Base-by-base conservation (phyloP, 306 rosid genomes). In the Dalbergia cochinchinensis region DNA sequence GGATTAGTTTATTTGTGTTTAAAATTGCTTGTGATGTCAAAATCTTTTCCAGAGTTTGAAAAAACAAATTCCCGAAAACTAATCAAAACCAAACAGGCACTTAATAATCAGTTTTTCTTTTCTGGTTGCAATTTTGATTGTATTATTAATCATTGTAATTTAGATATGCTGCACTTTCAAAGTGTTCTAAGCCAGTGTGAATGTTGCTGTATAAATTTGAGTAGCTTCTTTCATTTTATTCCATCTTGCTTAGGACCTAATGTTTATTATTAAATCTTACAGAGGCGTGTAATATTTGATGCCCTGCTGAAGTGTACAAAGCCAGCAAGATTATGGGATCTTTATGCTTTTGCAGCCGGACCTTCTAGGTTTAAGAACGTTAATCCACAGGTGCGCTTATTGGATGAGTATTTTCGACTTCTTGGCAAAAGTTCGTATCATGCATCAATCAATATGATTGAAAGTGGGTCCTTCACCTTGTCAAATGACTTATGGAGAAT, bases 401-500 rank as follows among this genome's bases (percentile, higher is more conserved):
- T 95, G 66, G 88, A 88, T 72, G 99, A 95, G 85, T 95, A 95
- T 83, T 87, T 89, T 78, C 98, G 99, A 80, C 99, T 95, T 80
- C 97, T 95, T 89, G 94, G 98, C 69, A 87, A 83, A 65, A 82
- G 79, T 80, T 84, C 81, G 73, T 60, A 60, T 67, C 80, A 7
- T 76, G 92, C 94, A 44, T 89, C 98, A 10, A 65, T 83, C 75
- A 73, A 72, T 72, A 91, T 87, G 92, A 82, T 93, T 82, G 98
- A 90, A 88, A 84, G 83, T 76, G 94, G 84, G 79, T 91, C 99
- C 55, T 95, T 88, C 85, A 84, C 88, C 77, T 74, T 88, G 74
- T 93, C 96, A 74, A 95, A 91, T 87, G 90, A 91, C 58, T 76
- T 89, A 66, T 95, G 96, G 98, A 93, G 99, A 85, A 93, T 95